Conservation (phyloP, 1,139 yeast species). For the Magnusiomyces clavatus region DNA sequence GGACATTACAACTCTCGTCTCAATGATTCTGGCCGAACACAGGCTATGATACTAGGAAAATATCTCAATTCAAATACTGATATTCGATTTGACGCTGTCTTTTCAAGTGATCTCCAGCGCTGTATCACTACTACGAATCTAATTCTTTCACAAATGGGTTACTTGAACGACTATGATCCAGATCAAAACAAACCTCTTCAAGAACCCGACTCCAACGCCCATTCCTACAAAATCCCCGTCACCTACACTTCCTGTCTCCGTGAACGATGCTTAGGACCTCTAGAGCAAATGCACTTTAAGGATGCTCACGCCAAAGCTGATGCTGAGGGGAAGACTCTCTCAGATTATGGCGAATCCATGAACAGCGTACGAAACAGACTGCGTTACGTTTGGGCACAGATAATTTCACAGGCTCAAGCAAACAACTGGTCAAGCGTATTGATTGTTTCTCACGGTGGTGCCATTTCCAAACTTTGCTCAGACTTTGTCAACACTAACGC, state of each 20-base stretch:
- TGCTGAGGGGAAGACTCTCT: slow-evolving; percentile 39
- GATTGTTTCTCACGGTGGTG: slow-evolving; percentile 82
- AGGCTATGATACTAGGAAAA: slow-evolving; percentile 23
- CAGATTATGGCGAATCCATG: slow-evolving; percentile 50
- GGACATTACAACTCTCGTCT: slow-evolving; percentile 44
- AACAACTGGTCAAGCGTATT: slow-evolving; percentile 39
- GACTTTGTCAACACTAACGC: slow-evolving; percentile 10
- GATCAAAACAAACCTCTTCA: slow-evolving; percentile 13
- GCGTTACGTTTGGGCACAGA: slow-evolving; percentile 39
- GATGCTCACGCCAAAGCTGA: slow-evolving; percentile 58
- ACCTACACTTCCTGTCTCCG: slow-evolving; percentile 42
- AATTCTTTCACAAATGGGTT: slow-evolving; percentile 13
- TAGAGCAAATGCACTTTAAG: slow-evolving; percentile 62
- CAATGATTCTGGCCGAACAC: slow-evolving; percentile 22
- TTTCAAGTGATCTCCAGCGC: slow-evolving; percentile 28
- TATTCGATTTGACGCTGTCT: slow-evolving; percentile 15
- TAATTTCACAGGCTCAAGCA: slow-evolving; percentile 38
- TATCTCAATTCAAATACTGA: slow-evolving; percentile 14
- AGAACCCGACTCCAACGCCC: slow-evolving; percentile 14
- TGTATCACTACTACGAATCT: slow-evolving; percentile 26
- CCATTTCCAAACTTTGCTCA: slow-evolving; percentile 49
- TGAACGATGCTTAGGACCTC: slow-evolving; percentile 74
- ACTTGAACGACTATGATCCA: slow-evolving; percentile 4
- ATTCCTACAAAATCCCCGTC: slow-evolving; percentile 13
- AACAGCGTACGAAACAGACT: slow-evolving; percentile 45